Percentiles rank a stretch among this genome's conserved stretches.
phyloP scores from a whole-genome alignment of 495 filamentous ascomycete genomes.

The Aspergillus diversus region DNA sequence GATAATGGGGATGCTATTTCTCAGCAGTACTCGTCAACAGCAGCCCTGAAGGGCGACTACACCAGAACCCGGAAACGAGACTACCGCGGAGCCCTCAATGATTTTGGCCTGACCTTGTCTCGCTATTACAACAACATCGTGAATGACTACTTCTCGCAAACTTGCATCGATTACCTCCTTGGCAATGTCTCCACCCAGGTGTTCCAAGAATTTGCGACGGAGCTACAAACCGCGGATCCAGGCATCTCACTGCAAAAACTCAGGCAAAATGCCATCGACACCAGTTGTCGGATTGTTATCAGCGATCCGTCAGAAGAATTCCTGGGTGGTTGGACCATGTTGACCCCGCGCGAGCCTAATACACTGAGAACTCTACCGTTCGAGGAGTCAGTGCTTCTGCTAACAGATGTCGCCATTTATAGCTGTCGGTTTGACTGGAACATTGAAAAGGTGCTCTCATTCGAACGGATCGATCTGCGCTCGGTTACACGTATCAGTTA shows the following conservation, averaged over 20 bases:
- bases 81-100: constrained; percentile 89
- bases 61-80: constrained; percentile 89
- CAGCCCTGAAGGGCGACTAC: constrained; percentile 93
- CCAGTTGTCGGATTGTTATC: constrained; percentile 79
- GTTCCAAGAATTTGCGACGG: constrained; percentile 88
- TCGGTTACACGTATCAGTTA: constrained; percentile 70
- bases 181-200: constrained; percentile 81
- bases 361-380: constrained; percentile 69
- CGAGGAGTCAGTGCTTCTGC: constrained; percentile 80
- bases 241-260: constrained; percentile 81
- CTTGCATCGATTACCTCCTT: constrained; percentile 90
- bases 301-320: constrained; percentile 82
- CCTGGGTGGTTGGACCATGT: constrained; percentile 80
- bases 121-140: constrained; percentile 76
- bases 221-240: constrained; percentile 86
- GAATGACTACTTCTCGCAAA: constrained; percentile 94
- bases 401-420: constrained; percentile 85
- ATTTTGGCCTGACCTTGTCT: constrained; percentile 84
- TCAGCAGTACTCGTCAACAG: constrained; percentile 79
- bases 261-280: constrained; percentile 86
- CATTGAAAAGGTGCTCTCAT: constrained; percentile 86
- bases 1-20: constrained; percentile 78
- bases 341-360: constrained; percentile 68
- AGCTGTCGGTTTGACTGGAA: constrained; percentile 90
- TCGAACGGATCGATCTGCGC: constrained; percentile 80